A percentile compares a stretch with the other conserved stretches of the same genome.
Conservation (phyloP, 768 basidiomycete species). For the Boletus edulis region DNA sequence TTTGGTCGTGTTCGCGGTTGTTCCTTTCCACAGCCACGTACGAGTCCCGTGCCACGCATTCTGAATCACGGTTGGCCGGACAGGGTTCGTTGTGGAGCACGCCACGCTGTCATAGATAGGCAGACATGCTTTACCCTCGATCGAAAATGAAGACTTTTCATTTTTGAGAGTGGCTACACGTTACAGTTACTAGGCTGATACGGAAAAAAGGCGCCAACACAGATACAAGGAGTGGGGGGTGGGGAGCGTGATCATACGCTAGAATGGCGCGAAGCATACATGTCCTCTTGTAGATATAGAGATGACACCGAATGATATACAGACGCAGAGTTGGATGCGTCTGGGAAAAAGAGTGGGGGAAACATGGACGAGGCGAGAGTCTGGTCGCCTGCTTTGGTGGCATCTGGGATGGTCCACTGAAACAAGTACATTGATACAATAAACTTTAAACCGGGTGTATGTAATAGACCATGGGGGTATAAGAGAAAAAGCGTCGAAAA, state of each 20-base stretch:
- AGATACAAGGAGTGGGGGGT: too few species aligned
- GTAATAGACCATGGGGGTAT: conserved; percentile 11
- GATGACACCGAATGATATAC: not conserved
- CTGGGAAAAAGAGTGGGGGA: not conserved
- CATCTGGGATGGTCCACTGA: not conserved
- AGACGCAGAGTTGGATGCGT: not conserved
- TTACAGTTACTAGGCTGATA: too few species aligned
- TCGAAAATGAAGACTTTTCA: too few species aligned
- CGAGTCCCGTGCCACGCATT: too few species aligned
- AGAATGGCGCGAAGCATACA: conserved; percentile 1
- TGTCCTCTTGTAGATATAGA: not conserved
- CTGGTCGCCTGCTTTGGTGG: not conserved
- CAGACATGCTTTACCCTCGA: too few species aligned
- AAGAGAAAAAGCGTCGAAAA: conserved; percentile 1
- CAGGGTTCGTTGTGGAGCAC: too few species aligned
- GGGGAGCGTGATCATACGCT: not conserved
- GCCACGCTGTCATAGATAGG: too few species aligned
- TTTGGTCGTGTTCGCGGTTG: too few species aligned
- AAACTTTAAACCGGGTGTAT: conserved; percentile 6
- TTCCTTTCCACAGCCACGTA: too few species aligned
- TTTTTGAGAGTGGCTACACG: too few species aligned
- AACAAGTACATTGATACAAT: not conserved
- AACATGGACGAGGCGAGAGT: not conserved
- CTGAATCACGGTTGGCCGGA: too few species aligned
- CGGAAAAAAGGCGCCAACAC: too few species aligned